Conservation (phyloP, 257 asterid genomes). For the Penstemon eatonii region DNA sequence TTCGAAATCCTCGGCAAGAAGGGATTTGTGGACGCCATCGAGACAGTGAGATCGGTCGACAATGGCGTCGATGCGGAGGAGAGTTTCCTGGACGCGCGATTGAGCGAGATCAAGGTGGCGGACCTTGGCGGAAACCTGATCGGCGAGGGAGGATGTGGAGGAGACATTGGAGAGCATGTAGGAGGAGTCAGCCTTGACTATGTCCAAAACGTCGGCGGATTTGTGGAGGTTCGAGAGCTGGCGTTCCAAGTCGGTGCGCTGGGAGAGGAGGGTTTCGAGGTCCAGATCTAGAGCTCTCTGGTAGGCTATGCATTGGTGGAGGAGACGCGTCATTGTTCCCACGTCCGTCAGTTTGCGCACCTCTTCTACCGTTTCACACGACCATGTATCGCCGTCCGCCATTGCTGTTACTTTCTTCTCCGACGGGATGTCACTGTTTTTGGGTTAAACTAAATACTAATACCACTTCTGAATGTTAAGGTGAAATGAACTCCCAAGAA, state of each 20-base stretch:
- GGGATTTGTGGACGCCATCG: conserved; percentile 48
- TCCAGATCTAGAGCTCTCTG: conserved; percentile 79
- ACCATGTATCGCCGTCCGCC: too few relatives aligned
- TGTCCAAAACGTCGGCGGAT: conserved; percentile 14
- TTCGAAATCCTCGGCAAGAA: conserved; percentile 73
- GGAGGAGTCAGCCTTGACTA: conserved; percentile 15
- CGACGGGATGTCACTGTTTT: too few relatives aligned
- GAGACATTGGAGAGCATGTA: conserved; percentile 66
- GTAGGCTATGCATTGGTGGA: conserved; percentile 89
- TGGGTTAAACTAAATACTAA: too few relatives aligned
- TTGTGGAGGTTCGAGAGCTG: conserved; percentile 74
- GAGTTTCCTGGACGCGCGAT: conserved; percentile 80
- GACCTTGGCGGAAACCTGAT: conserved; percentile 17
- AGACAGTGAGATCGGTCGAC: background rate
- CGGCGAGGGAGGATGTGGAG: conserved; percentile 50
- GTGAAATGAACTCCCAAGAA: too few relatives aligned
- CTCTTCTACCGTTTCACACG: conserved; percentile 50
- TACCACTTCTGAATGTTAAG: too few relatives aligned
- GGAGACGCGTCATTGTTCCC: conserved; percentile 86
- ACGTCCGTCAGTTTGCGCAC: conserved; percentile 77
- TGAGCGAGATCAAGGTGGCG: conserved; percentile 55
- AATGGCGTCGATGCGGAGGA: conserved; percentile 46
- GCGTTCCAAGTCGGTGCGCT: conserved; percentile 70
- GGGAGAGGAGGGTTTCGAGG: conserved; percentile 73
- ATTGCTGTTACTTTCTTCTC: too few relatives aligned